Evolutionary conservation across 352 stramenopile species (phyloP).

Genomic region (Pythium utonaiense): DNA sequence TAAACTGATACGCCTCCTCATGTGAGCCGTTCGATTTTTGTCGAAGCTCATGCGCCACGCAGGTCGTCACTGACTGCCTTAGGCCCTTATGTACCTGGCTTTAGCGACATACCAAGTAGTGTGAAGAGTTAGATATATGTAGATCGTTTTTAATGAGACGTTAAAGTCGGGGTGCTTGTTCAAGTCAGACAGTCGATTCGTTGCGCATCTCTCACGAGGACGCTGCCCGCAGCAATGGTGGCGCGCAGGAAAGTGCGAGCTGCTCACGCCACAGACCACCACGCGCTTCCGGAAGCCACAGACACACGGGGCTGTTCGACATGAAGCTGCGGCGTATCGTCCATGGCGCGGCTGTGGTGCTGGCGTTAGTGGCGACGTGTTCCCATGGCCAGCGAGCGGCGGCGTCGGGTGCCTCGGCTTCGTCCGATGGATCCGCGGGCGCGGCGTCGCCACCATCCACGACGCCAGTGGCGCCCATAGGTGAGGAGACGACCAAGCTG

Average conservation of each 20-base stretch:
- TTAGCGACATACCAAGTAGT: no score
- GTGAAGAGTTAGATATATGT: no score
- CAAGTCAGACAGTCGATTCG: background rate
- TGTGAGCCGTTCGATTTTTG: background rate
- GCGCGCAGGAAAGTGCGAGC: no score
- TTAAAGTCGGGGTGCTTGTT: no score
- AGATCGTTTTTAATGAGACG: no score
- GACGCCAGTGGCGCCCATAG: background rate
- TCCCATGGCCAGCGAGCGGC: background rate
- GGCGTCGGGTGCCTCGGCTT: background rate
- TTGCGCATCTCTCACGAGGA: background rate
- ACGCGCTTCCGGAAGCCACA: no score
- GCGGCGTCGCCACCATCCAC: background rate
- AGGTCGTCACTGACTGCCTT: background rate
- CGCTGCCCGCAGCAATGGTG: background rate
- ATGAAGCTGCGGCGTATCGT: background rate
- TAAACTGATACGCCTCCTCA: background rate
- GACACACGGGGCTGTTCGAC: background rate
- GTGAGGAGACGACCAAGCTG: background rate
- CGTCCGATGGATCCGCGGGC: background rate
- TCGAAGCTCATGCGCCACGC: background rate
- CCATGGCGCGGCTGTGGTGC: background rate
- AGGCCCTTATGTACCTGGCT: background rate
- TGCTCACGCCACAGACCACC: no score
- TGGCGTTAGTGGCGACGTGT: background rate